Evolutionary conservation across 805 yeast genomes (phyloP).

Genomic region (Hanseniaspora osmophila): DNA sequence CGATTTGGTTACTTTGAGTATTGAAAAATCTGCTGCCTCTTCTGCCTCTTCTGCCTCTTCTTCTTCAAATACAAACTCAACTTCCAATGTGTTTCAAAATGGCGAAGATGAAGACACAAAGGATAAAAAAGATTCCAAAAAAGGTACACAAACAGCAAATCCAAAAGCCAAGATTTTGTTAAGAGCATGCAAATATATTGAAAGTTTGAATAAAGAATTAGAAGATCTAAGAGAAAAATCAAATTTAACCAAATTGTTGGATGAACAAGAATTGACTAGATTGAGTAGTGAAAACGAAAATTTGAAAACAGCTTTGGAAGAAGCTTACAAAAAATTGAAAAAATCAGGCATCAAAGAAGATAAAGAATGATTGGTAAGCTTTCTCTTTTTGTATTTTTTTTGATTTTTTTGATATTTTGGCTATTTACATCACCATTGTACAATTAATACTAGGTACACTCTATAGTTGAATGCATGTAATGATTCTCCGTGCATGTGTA

Average conservation of each 20-base stretch:
- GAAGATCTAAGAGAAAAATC: slow-evolving; percentile 2
- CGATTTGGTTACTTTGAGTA: slow-evolving; percentile 26
- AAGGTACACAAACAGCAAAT: slow-evolving; percentile 21
- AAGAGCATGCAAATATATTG: slow-evolving; percentile 82
- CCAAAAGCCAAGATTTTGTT: slow-evolving; percentile 84
- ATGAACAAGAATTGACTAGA: slow-evolving; percentile 84
- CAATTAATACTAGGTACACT: no score
- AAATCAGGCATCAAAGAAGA: background rate
- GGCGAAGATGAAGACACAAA: no score
- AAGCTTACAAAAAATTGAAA: slow-evolving; percentile 84
- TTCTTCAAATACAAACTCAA: no score
- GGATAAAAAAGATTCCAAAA: no score
- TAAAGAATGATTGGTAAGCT: background rate
- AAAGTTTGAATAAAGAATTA: slow-evolving; percentile 63
- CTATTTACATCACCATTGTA: no score
- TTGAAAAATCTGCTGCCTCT: no score
- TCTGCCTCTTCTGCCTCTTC: no score
- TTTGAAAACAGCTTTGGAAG: slow-evolving; percentile 73
- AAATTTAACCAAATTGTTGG: slow-evolving; percentile 44
- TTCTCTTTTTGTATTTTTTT: no score
- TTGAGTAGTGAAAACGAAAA: slow-evolving; percentile 75
- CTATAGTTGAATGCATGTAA: no score
- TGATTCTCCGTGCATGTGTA: no score
- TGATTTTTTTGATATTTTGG: no score
- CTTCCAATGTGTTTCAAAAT: no score